phyloP scores from a whole-genome alignment of 108 stramenopile genomes.

The Nannochloropsis gaditana region DNA sequence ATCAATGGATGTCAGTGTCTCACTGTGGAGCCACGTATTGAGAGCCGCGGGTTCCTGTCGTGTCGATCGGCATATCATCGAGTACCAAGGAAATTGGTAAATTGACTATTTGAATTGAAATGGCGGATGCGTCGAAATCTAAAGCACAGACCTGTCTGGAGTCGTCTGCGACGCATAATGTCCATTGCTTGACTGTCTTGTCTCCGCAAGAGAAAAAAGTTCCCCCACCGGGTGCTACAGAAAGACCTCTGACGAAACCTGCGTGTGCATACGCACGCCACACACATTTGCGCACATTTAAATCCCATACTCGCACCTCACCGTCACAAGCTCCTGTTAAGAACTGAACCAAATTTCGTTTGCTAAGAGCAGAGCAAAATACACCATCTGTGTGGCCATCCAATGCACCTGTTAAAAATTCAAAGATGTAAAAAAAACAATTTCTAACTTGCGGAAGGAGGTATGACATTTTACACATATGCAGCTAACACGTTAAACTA shows the following conservation, averaged over 20 bases:
- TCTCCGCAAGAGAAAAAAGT: slow-evolving; percentile 86
- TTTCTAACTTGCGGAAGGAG: not conserved
- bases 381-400: slow-evolving; percentile 92
- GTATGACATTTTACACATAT: too few relatives aligned
- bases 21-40: slow-evolving; percentile 45
- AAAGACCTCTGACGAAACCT: slow-evolving; percentile 56
- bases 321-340: slow-evolving; percentile 86
- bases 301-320: slow-evolving; percentile 85
- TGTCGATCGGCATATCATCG: slow-evolving; percentile 2
- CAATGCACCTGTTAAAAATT: slow-evolving; percentile 54
- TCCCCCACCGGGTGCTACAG: slow-evolving; percentile 63
- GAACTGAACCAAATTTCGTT: slow-evolving; percentile 69
- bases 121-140: not conserved
- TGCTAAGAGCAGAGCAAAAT: slow-evolving; percentile 64
- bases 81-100: not conserved
- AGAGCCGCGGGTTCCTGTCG: slow-evolving; percentile 31
- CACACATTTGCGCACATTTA: slow-evolving; percentile 68
- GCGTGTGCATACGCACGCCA: slow-evolving; percentile 62
- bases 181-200: slow-evolving; percentile 69
- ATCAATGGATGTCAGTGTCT: slow-evolving; percentile 80
- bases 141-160: not conserved
- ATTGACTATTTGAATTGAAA: slow-evolving; percentile 29
- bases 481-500: too few relatives aligned
- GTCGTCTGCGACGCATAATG: slow-evolving; percentile 38
- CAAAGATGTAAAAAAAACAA: not conserved